Conservation (phyloP, 768 basidiomycete genomes). For the Boletus rubropictus region DNA sequence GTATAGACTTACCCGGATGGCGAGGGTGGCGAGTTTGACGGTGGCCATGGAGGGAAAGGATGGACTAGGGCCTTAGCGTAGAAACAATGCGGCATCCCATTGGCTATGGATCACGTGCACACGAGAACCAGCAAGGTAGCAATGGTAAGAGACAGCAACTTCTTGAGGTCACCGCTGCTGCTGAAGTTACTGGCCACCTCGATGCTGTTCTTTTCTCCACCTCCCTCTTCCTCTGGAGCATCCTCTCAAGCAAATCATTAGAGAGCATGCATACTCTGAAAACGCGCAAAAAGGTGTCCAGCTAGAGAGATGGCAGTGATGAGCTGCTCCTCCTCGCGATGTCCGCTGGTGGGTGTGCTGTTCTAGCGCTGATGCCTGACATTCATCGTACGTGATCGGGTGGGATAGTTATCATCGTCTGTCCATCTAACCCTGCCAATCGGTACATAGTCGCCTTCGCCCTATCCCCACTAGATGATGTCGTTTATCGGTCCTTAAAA, state of each 20-base stretch:
- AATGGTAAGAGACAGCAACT: too few relatives aligned
- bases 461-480: not conserved
- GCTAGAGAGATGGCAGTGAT: not conserved
- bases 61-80: too few relatives aligned
- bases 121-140: too few relatives aligned
- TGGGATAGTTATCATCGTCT: too few relatives aligned
- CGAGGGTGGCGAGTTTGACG: slow-evolving; percentile 37
- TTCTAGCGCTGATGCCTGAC: not conserved
- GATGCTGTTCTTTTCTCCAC: too few relatives aligned
- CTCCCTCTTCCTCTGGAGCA: too few relatives aligned
- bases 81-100: too few relatives aligned
- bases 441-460: not conserved
- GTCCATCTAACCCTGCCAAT: not conserved
- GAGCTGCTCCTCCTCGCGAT: not conserved
- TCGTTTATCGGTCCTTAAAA: not conserved
- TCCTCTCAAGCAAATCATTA: not conserved
- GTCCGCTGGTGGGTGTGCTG: too few relatives aligned
- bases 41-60: not conserved
- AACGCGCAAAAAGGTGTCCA: too few relatives aligned
- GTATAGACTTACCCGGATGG: slow-evolving; percentile 48
- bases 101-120: too few relatives aligned
- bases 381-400: not conserved
- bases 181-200: too few relatives aligned
- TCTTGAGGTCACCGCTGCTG: too few relatives aligned
- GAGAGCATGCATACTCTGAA: not conserved